Percentiles rank a stretch among this genome's conserved stretches.
Evolutionary conservation across 371 early-diverging fungal species (phyloP).

Genomic region (Mucor lusitanicus): DNA sequence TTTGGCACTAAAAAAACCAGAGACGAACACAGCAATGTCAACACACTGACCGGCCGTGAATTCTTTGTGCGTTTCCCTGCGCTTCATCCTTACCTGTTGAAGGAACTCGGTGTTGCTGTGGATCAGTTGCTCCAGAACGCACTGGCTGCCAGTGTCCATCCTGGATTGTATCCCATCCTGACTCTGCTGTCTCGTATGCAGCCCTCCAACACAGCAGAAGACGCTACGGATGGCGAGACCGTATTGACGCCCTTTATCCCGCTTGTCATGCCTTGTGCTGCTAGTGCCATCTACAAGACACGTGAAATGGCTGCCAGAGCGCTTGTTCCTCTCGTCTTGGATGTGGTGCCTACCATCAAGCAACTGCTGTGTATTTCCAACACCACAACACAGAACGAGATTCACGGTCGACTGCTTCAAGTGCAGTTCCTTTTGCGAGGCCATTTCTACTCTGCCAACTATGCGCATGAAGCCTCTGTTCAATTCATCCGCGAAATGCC

Average conservation of each 20-base stretch:
- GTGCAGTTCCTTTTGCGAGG: conserved; percentile 63
- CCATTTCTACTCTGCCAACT: conserved; percentile 51
- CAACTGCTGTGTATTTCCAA: conserved; percentile 25
- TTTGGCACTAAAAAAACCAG: conserved; percentile 81
- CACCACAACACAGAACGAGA: conserved; percentile 55
- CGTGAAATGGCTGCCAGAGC: conserved; percentile 89
- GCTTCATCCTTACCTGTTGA: conserved; percentile 75
- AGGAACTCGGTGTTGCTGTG: conserved; percentile 70
- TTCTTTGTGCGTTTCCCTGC: conserved; percentile 88
- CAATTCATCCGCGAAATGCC: conserved; percentile 47
- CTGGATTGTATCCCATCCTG: conserved; percentile 78
- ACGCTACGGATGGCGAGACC: conserved; percentile 43
- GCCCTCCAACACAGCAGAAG: conserved; percentile 60
- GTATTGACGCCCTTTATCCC: conserved; percentile 69
- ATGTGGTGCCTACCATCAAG: conserved; percentile 46
- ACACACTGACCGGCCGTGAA: conserved; percentile 85
- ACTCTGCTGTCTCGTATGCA: conserved; percentile 76
- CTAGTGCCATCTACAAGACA: conserved; percentile 77
- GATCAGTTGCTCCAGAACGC: conserved; percentile 52
- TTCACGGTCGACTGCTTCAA: conserved; percentile 75
- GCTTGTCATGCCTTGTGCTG: conserved; percentile 74
- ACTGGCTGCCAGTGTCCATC: conserved; percentile 61
- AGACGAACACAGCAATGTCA: conserved; percentile 72
- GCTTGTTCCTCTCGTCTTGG: conserved; percentile 68
- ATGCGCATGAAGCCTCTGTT: conserved; percentile 22